These are phyloP conservation scores for Massariosphaeria phaeospora DNA, from an alignment of 495 filamentous ascomycete genomes.

Conservation along the genomic window DNA sequence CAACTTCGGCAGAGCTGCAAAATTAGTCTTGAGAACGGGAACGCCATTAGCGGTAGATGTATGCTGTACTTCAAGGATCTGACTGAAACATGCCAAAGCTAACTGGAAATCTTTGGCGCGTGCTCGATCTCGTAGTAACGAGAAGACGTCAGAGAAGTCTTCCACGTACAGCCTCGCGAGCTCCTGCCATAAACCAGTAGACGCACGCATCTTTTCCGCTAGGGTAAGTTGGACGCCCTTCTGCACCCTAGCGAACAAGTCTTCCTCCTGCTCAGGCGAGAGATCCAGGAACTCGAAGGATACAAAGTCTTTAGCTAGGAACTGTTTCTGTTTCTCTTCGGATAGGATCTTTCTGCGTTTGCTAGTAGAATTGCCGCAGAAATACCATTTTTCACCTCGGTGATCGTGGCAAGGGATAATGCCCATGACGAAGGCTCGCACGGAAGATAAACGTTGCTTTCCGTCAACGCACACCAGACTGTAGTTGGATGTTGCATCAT, in stretches of 20 bases:
- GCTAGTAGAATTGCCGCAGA: slow-evolving; percentile 19
- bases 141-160: slow-evolving; percentile 39
- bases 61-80: slow-evolving; percentile 32
- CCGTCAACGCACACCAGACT: slow-evolving; percentile 46
- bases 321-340: slow-evolving; percentile 35
- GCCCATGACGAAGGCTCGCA: slow-evolving; percentile 45
- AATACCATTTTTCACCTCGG: slow-evolving; percentile 37
- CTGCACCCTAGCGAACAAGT: slow-evolving; percentile 49
- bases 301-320: slow-evolving; percentile 40
- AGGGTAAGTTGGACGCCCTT: slow-evolving; percentile 44
- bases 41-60: slow-evolving; percentile 22
- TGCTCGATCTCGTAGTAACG: slow-evolving; percentile 15
- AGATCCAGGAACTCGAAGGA: slow-evolving; percentile 44
- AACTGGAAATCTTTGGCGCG: slow-evolving; percentile 25
- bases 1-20: slow-evolving; percentile 9
- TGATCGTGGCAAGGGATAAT: slow-evolving; percentile 44
- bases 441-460: slow-evolving; percentile 49
- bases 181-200: slow-evolving; percentile 45
- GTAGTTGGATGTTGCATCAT: slow-evolving; percentile 15
- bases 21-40: slow-evolving; percentile 22
- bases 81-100: slow-evolving; percentile 27
- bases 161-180: slow-evolving; percentile 43
- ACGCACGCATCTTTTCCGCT: slow-evolving; percentile 50
- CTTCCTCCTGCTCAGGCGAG: slow-evolving; percentile 45
- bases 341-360: slow-evolving; percentile 24